A percentile compares a stretch with the other conserved stretches of the same genome.
These are phyloP conservation scores for Kewa caespitosa DNA, from an alignment of 179 eudicot genomes.

Conservation along the genomic window DNA sequence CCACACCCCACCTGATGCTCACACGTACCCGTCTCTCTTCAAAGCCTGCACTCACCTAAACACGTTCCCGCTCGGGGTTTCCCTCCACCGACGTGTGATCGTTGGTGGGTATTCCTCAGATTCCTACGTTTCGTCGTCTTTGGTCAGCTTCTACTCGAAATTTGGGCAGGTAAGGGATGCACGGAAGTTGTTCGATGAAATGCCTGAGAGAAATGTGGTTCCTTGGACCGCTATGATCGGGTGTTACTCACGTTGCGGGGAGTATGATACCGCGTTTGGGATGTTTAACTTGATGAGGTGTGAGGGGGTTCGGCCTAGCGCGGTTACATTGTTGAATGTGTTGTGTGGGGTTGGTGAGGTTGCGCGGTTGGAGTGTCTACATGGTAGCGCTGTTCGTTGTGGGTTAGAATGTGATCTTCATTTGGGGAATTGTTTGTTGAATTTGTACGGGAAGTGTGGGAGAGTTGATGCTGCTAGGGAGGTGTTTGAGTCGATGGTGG, in stretches of 20 bases:
- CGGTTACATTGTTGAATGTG: conserved; percentile 57
- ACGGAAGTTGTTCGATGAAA: conserved; percentile 61
- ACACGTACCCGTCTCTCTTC: conserved; percentile 69
- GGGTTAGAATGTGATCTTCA: conserved; percentile 51
- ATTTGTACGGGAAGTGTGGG: conserved; percentile 66
- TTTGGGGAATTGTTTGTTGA: conserved; percentile 61
- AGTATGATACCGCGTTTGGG: conserved; percentile 36
- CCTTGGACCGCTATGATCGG: conserved; percentile 86
- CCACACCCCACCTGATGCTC: conserved; percentile 52
- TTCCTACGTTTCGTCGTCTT: conserved; percentile 62
- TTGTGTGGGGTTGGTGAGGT: conserved; percentile 56
- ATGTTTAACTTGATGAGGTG: conserved; percentile 57
- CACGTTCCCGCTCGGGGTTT: conserved; percentile 49
- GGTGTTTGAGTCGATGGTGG: conserved; percentile 59
- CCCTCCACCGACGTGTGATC: conserved; percentile 52
- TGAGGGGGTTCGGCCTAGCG: conserved; percentile 55
- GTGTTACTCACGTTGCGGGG: conserved; percentile 56
- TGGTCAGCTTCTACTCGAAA: conserved; percentile 64
- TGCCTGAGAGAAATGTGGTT: conserved; percentile 67
- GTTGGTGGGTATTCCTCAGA: conserved; percentile 62
- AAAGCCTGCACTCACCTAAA: conserved; percentile 69
- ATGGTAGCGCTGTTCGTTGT: conserved; percentile 39
- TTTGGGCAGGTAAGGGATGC: conserved; percentile 40
- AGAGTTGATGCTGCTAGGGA: conserved; percentile 51
- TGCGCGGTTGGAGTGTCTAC: conserved; percentile 46